Evolutionary conservation across 805 yeast species (phyloP), one percentile per base, ranked within the genome.

Genomic region (Ogataea allantospora): DNA sequence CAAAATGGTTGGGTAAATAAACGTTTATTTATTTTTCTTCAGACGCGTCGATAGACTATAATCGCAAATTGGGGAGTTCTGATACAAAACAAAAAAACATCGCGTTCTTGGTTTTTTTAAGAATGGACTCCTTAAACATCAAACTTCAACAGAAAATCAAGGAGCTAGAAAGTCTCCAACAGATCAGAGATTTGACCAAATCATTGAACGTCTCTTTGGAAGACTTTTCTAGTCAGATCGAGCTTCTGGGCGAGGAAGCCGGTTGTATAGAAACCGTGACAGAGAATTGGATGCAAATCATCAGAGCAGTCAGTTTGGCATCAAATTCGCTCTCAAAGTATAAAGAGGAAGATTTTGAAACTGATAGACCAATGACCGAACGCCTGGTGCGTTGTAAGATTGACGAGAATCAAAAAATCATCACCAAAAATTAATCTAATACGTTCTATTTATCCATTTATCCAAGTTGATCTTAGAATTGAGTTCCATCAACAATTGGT

Each of bases 261-360:
- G 78, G 70, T 30, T 73, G 81, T 25, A 80, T 79, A 6, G 75
- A 77, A 2, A 58, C 69, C 5, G 75, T 82, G 2, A 67, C 83
- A 50, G 67, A 76, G 3, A 80, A 78, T 48, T 82, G 89, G 89
- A 71, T 73, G 38, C 75, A 73, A 40, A 79, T 82, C 13, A 63
- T 78, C 13, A 67, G 76, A 41, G 72, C 84, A 3, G 73, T 81
- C 0, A 72, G 82, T 8, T 59, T 83, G 47, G 88, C 88, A 21
- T 67, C 77, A 17, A 51, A 71, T 51, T 70, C 78, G n/a, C 52
- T 76, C 42, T 47, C 68, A 42, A 68, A 66, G 29, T 68, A 75
- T 39, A 50, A 65, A 1, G 64, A 66, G 12, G 59, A 58, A 28
- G 78, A 71, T 40, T 68, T 67, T 38, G 71, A 71, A 12, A 55